Conservation (phyloP, 2,329 filamentous ascomycete species). For the Simplicillium aogashimaense region DNA sequence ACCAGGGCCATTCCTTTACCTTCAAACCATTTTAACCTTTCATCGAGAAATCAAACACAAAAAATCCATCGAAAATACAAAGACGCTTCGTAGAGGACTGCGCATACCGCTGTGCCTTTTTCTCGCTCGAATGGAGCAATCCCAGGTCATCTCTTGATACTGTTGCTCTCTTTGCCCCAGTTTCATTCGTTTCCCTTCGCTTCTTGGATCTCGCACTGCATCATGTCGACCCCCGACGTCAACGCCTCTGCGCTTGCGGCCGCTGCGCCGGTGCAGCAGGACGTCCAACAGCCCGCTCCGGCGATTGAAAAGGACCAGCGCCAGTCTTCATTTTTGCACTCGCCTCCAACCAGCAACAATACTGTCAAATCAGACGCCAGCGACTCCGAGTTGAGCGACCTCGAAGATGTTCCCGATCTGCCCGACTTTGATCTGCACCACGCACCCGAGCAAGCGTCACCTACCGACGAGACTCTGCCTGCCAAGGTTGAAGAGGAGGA, state of each 20-base stretch:
- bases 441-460: too few relatives aligned
- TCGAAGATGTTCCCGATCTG: constrained; percentile 44
- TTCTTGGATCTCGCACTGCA: constrained; percentile 9
- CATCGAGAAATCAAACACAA: constrained; percentile 1
- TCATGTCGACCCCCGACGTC: constrained; percentile 8
- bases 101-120: constrained; percentile 1
- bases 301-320: constrained; percentile 14
- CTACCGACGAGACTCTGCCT: constrained; percentile 12
- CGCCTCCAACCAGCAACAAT: constrained; percentile 55
- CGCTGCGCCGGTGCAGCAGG: constrained; percentile 16
- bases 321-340: constrained; percentile 41
- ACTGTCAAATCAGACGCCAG: constrained; percentile 47
- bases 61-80: constrained; percentile 1
- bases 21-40: not conserved
- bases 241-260: constrained; percentile 12
- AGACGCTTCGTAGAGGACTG: not conserved
- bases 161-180: not conserved
- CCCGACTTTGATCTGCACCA: constrained; percentile 8
- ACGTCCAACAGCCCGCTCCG: constrained; percentile 16
- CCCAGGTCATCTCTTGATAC: constrained; percentile 24
- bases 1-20: too few relatives aligned
- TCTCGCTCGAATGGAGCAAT: constrained; percentile 18
- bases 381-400: constrained; percentile 57
- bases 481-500: constrained; percentile 17
- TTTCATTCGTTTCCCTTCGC: constrained; percentile 4